Base-by-base conservation (phyloP, 805 yeast genomes). In the Candida pseudoglaebosa region DNA sequence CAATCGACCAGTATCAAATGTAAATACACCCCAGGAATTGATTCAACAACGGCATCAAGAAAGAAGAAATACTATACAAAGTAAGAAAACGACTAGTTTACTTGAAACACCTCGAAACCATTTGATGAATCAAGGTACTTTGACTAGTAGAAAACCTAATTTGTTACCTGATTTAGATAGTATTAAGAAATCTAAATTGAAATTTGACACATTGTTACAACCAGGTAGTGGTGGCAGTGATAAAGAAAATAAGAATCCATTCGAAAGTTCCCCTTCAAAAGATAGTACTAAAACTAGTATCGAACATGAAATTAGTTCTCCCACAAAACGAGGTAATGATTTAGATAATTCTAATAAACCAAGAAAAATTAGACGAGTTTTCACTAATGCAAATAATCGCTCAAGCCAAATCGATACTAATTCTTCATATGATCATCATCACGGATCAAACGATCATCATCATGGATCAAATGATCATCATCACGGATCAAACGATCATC, bases 11-110 rank as follows among this genome's bases (percentile, higher is more conserved):
- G 4, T 19, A 28, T 24, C 33, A 24, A 16, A 14, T 6, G 28
- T 24, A 2, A 34, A 24, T 28, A 39, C 43, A 7, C 42, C 49
- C 4, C 39, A 40, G 6, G 28, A 33, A 4, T 21, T 49, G 3
- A 30, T 38, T 10, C 37, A 45, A n/a, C 55, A 55, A 36, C 75
- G 77, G 2, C 79, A 75, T 48, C 51, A 44, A 5, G 47, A 48
- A 8, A 43, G 65, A 42, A 54, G 65, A 46, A 61, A 55, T 34
- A 49, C 53, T 2, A 42, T 49, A n/a, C 48, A 48, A 22, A 40
- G 38, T 14, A 39, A 26, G 17, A 24, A 33, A 18, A 33, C 39
- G 19, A 33, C 15, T 7, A 38, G 40, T n/a, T 41, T 43, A 15
- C 36, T 38, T 2, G 42, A 43, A 19, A 44, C 52, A 5, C 52